phyloP scores from a whole-genome alignment of 2,329 filamentous ascomycete species.

The Colletotrichum plurivorum region DNA sequence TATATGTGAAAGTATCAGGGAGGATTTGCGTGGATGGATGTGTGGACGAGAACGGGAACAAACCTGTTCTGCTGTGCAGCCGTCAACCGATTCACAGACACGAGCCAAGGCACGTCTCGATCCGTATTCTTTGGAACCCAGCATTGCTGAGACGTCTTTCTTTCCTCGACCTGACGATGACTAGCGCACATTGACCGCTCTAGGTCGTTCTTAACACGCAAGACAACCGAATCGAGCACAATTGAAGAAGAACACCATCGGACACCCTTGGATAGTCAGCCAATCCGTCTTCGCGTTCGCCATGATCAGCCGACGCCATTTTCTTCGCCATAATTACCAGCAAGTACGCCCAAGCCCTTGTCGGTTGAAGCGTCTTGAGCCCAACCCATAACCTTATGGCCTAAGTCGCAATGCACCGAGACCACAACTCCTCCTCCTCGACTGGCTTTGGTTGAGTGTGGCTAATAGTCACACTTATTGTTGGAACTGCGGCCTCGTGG shows the following conservation, averaged over 20 bases:
- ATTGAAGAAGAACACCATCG: conserved; percentile 6
- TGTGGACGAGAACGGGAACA: no score
- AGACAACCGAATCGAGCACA: conserved; percentile 31
- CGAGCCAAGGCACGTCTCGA: neutral
- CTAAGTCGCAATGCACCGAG: neutral
- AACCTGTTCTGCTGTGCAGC: no score
- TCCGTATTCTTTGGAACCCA: no score
- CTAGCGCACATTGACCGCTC: conserved; percentile 5
- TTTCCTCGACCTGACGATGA: neutral
- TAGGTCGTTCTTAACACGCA: neutral
- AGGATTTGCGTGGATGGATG: no score
- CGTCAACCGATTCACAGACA: neutral
- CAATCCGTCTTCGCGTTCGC: conserved; percentile 15
- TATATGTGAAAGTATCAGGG: no score
- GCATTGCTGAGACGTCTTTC: neutral
- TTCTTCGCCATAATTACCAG: conserved; percentile 1
- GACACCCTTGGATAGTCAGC: conserved; percentile 20
- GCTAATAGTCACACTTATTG: conserved; percentile 40
- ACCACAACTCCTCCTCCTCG: neutral
- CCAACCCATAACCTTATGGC: neutral
- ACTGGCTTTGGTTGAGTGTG: neutral
- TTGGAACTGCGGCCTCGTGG: conserved; percentile 52
- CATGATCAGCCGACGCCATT: conserved; percentile 31
- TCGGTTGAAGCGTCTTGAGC: neutral
- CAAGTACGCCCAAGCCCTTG: conserved; percentile 6